Conservation (phyloP, 768 basidiomycete genomes). For the Fibroporia radiculosa region DNA sequence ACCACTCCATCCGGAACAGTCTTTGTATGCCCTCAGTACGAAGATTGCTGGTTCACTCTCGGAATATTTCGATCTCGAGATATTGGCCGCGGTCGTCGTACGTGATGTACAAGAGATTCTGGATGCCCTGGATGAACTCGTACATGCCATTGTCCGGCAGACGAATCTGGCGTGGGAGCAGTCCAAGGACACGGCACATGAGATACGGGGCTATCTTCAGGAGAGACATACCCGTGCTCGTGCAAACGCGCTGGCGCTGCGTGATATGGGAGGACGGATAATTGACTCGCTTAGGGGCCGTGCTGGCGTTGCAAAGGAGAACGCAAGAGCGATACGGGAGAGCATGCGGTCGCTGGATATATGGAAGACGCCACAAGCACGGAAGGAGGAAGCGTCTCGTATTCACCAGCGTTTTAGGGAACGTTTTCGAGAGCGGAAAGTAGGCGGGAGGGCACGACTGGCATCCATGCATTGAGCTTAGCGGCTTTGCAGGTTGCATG, state of each 20-base stretch:
- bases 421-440: conserved; percentile 4
- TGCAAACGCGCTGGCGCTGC: conserved; percentile 20
- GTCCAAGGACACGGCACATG: conserved; percentile 8
- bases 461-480: conserved; percentile 5
- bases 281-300: conserved; percentile 18
- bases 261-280: conserved; percentile 21
- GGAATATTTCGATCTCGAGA: conserved; percentile 16
- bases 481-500: too few relatives aligned
- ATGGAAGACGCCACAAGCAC: background rate
- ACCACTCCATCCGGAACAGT: conserved; percentile 9
- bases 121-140: conserved; percentile 21
- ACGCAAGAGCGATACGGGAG: conserved; percentile 21
- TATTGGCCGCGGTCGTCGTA: conserved; percentile 5
- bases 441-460: conserved; percentile 3
- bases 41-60: conserved; percentile 19
- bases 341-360: background rate
- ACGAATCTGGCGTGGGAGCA: conserved; percentile 12
- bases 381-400: conserved; percentile 5
- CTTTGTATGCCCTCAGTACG: conserved; percentile 18
- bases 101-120: conserved; percentile 20
- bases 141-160: conserved; percentile 16
- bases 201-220: conserved; percentile 17
- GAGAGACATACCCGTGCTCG: conserved; percentile 22
- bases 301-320: conserved; percentile 19
- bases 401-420: conserved; percentile 6